Percentiles rank a stretch among this genome's conserved stretches.
Conservation (phyloP, 805 yeast genomes). For the Barnettozyma pratensis region DNA sequence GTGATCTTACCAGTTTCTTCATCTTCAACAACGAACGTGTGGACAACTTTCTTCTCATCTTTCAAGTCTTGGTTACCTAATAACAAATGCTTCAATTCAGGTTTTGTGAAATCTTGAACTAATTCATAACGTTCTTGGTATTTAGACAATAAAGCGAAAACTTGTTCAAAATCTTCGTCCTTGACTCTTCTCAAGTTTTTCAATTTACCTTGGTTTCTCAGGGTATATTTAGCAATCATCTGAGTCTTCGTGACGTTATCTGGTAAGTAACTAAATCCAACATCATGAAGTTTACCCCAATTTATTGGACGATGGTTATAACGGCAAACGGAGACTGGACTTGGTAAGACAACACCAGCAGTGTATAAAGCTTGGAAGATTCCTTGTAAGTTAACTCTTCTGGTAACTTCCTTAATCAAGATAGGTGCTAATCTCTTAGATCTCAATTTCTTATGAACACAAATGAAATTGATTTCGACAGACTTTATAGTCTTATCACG, state of each 20-base stretch:
- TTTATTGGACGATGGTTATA: constrained; percentile 92
- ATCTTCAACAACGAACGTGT: constrained; percentile 70
- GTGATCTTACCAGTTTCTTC: constrained; percentile 52
- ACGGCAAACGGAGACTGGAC: constrained; percentile 85
- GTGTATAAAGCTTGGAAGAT: constrained; percentile 97
- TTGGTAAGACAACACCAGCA: constrained; percentile 85
- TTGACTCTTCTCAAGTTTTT: constrained; percentile 49
- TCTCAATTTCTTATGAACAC: constrained; percentile 90
- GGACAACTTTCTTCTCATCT: constrained; percentile 49
- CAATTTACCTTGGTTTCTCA: constrained; percentile 48
- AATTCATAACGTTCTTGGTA: constrained; percentile 72
- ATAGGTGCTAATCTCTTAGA: constrained; percentile 94
- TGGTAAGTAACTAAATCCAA: constrained; percentile 84
- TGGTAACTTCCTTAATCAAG: constrained; percentile 86
- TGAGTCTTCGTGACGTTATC: constrained; percentile 59
- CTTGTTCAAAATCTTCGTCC: constrained; percentile 58
- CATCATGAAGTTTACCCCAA: constrained; percentile 86
- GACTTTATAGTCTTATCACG: constrained; percentile 51
- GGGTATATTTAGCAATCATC: constrained; percentile 64
- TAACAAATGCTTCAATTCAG: constrained; percentile 80
- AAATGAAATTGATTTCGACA: constrained; percentile 89
- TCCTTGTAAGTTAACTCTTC: constrained; percentile 77
- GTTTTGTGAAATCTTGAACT: constrained; percentile 60
- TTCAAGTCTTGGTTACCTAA: constrained; percentile 40
- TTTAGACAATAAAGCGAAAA: constrained; percentile 48